Base-by-base conservation (phyloP, 2,329 filamentous ascomycete species). In the Xylariales sp. region DNA sequence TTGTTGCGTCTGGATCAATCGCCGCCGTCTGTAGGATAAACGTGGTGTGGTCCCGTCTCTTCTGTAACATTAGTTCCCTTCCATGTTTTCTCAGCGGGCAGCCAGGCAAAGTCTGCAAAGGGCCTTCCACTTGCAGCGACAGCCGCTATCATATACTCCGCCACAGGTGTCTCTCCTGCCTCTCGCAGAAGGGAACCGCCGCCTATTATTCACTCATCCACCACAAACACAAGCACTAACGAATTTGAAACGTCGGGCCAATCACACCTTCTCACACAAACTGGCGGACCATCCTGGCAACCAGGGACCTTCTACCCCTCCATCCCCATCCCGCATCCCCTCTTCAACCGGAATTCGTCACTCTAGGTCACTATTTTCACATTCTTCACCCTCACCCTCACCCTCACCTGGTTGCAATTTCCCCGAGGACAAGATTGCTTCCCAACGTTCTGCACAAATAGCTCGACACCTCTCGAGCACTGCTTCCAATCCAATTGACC, bases 381-480 rank as follows among this genome's bases (percentile, higher is more conserved):
- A 38, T 32, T 43, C 46, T 34, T 46, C 41, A 16, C 38, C 42
- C 40, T 19, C 47, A 42, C 28, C 45, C 29, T 27, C 29, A 38
- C 35, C 28, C 10, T 31, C 25, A 42, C 21, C n/a, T n/a, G n/a
- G 14, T 37, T 20, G 16, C 22, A 31, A 29, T 28, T 31, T 36
- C 20, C 38, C 31, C 38, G 31, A 36, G 42, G 50, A 31, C 59
- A 69, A 62, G 59, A 73, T 73, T 66, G 65, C 74, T 57, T 65
- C 66, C 51, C 68, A 58, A 51, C 67, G 74, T 50, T 73, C 73
- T 46, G 65, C 69, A 34, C 74, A 76, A 60, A 68, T 80, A 51
- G 74, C 74, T 60, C 69, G 72, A 46, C 76, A 79, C 52, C 60
- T 79, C 44, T 70, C 71, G 55, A 61, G 58, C 50, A 57, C 58